Conservation (phyloP, 345 rosid genomes). For the Carallia brachiata region DNA sequence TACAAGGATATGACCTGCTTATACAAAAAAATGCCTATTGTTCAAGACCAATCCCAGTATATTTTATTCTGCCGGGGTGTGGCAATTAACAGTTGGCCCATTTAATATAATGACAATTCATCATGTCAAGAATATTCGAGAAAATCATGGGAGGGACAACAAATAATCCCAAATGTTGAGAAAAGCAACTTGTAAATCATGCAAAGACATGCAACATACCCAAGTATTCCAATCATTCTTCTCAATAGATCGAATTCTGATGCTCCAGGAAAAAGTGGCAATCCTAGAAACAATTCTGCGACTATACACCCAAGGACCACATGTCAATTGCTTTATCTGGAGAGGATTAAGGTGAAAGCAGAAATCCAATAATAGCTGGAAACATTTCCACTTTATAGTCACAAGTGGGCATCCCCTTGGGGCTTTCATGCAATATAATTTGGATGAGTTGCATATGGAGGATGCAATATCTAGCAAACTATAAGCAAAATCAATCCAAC, state of each 20-base stretch:
- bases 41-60: too few relatives aligned
- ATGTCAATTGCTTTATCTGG: slow-evolving; percentile 92
- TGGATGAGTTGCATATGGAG: neutral
- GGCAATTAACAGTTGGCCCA: too few relatives aligned
- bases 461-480: too few relatives aligned
- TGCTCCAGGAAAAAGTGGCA: slow-evolving; percentile 98
- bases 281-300: slow-evolving; percentile 95
- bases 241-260: slow-evolving; percentile 94
- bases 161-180: too few relatives aligned
- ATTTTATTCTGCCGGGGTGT: too few relatives aligned
- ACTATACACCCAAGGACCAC: slow-evolving; percentile 99
- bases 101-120: too few relatives aligned
- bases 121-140: too few relatives aligned
- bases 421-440: neutral
- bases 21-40: too few relatives aligned
- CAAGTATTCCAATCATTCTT: slow-evolving; percentile 87
- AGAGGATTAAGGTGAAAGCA: slow-evolving; percentile 41
- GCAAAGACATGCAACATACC: slow-evolving; percentile 46
- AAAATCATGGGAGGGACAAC: too few relatives aligned
- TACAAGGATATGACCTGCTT: too few relatives aligned
- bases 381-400: neutral
- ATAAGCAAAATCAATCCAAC: too few relatives aligned
- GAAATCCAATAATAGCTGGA: neutral
- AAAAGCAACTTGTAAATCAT: neutral
- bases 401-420: neutral